Base-by-base conservation (phyloP, 208 protist genomes). In the Acanthamoeba royreba region DNA sequence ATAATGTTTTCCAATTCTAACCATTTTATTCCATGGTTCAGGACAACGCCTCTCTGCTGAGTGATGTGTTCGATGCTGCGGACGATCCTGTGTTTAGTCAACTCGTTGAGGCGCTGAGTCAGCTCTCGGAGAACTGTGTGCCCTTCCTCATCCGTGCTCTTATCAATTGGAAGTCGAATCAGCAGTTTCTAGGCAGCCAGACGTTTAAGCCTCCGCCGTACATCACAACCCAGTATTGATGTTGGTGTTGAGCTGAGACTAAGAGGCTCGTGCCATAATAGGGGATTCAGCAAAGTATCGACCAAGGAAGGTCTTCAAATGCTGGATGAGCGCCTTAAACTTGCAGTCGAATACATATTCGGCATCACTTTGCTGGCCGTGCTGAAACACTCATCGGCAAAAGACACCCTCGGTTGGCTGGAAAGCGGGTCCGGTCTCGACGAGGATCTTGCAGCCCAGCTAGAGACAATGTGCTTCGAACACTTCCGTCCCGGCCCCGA, bases 261-360 rank as follows among this genome's bases (percentile, higher is more conserved):
- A n/a, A n/a, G n/a, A n/a, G n/a, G n/a, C n/a, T n/a, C n/a, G 3
- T 66, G 11, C 25, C 22, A 2, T 11, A 25, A 25, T 49, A 90
- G 38, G 9, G 83, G 42, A 13, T 19, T 46, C 25, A n/a, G 25
- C 28, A 90, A 90, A 31, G 45, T 85, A 33, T 90, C 83, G 46
- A 38, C 38, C 15, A 90, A 69, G 42, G 83, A 90, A 5, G 33
- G 31, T 4, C 42, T 69, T 13, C 83, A 69, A 31, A 19, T 90
- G 53, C 42, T 72, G n/a, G 83, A 90, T 13, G 83, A 90, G 42
- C 83, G 83, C 15, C 53, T 85, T 4, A 53, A 90, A 49, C 83
- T 90, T 42, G 83, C 83, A 2, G 83, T 90, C 22, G 83, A 90
- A 5, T 90, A 90, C 53, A 69, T 90, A 28, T 90, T 90, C 35